Conservation (phyloP, 208 protist species). For the Leishmania tarentolae region DNA sequence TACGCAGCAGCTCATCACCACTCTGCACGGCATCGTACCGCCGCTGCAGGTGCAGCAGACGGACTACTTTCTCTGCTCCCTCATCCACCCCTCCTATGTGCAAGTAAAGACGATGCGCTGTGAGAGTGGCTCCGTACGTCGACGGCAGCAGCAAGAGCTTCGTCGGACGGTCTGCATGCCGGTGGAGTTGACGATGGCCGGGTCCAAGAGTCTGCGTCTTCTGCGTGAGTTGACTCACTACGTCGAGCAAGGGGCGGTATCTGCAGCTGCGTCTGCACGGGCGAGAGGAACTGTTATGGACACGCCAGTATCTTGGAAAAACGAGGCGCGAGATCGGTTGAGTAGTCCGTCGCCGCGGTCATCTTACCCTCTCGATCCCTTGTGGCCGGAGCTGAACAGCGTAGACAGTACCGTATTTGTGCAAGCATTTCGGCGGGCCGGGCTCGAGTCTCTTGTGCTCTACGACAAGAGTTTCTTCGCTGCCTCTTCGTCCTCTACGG, state of each 20-base stretch:
- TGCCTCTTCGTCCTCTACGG: neutral
- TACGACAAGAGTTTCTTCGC: conserved; percentile 32
- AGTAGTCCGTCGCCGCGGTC: neutral
- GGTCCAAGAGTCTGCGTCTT: conserved; percentile 52
- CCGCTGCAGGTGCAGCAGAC: conserved; percentile 19
- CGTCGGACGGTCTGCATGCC: conserved; percentile 70
- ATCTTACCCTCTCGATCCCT: conserved; percentile 8
- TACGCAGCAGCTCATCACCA: conserved; percentile 26
- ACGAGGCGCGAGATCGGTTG: neutral
- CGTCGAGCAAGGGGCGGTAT: conserved; percentile 1
- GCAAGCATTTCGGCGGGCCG: conserved; percentile 18
- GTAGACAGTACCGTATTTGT: conserved; percentile 28
- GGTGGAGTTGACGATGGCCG: conserved; percentile 54
- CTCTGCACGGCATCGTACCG: conserved; percentile 53
- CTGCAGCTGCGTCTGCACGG: neutral
- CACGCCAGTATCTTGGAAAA: neutral
- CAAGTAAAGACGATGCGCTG: conserved; percentile 4
- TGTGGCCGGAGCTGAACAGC: conserved; percentile 25
- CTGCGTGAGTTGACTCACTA: conserved; percentile 25
- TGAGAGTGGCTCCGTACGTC: neutral
- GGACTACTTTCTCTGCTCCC: conserved; percentile 73
- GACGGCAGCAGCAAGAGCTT: conserved; percentile 14
- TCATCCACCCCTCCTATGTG: conserved; percentile 81
- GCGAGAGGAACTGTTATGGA: neutral
- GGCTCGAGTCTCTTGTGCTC: conserved; percentile 47